Evolutionary conservation across 164 flowering plant species (phyloP).

Genomic region (Vitis labrusca): DNA sequence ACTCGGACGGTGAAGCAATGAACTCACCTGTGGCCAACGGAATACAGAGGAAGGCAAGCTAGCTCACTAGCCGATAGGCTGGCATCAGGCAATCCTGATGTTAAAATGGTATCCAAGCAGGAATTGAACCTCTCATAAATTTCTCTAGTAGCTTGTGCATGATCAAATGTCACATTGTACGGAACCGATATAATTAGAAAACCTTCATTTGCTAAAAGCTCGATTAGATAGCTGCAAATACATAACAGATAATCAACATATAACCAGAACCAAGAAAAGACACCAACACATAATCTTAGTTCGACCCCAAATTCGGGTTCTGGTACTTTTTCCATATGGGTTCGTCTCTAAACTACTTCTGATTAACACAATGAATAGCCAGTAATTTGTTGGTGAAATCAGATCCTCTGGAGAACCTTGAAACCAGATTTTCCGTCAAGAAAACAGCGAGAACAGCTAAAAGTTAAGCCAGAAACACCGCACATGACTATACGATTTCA

Average conservation of each 20-base stretch:
- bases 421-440: too few relatives aligned
- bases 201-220: conserved; percentile 84
- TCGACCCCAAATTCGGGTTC: too few relatives aligned
- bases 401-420: too few relatives aligned
- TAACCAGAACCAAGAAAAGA: not conserved
- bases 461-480: too few relatives aligned
- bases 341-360: too few relatives aligned
- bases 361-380: too few relatives aligned
- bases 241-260: not conserved
- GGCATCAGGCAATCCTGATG: conserved; percentile 65
- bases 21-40: conserved; percentile 92
- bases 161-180: conserved; percentile 93
- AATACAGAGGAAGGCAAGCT: conserved; percentile 69
- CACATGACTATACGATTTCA: too few relatives aligned
- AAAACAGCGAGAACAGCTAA: too few relatives aligned
- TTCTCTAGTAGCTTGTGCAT: conserved; percentile 65
- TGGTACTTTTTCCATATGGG: too few relatives aligned
- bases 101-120: conserved; percentile 56
- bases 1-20: not conserved
- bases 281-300: too few relatives aligned
- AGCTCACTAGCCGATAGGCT: conserved; percentile 46
- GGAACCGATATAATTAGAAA: conserved; percentile 80
- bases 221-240: conserved; percentile 64
- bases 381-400: too few relatives aligned
- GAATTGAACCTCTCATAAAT: conserved; percentile 71